phyloP scores from a whole-genome alignment of 768 basidiomycete genomes.

The Holtermanniella nyarrowii region DNA sequence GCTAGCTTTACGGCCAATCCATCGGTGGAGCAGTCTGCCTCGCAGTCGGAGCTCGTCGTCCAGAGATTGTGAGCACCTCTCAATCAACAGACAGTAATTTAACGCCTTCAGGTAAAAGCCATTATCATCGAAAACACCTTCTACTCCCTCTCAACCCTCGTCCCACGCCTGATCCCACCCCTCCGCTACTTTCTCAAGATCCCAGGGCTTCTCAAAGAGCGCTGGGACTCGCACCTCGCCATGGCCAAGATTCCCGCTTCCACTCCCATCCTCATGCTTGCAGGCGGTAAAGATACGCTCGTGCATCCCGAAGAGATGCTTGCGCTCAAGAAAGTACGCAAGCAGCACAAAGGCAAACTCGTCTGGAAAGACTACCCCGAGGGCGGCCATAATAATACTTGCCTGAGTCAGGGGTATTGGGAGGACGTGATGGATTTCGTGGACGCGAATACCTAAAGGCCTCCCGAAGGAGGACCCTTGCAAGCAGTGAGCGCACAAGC shows the following conservation, averaged over 20 bases:
- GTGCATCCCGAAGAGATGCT: slow-evolving; percentile 70
- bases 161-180: slow-evolving; percentile 68
- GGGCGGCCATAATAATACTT: slow-evolving; percentile 45
- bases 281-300: slow-evolving; percentile 60
- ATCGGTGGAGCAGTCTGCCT: slow-evolving; percentile 82
- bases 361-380: slow-evolving; percentile 39
- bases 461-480: no score
- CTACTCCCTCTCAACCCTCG: slow-evolving; percentile 65
- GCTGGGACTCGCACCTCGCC: slow-evolving; percentile 70
- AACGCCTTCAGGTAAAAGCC: slow-evolving; percentile 52
- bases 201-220: slow-evolving; percentile 61
- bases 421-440: slow-evolving; percentile 37
- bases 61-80: slow-evolving; percentile 50
- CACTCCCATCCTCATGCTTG: slow-evolving; percentile 68
- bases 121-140: slow-evolving; percentile 92
- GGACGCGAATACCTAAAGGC: no score
- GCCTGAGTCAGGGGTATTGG: slow-evolving; percentile 42
- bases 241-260: slow-evolving; percentile 44
- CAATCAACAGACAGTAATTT: neutral
- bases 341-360: slow-evolving; percentile 19
- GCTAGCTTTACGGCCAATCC: slow-evolving; percentile 52
- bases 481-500: no score
- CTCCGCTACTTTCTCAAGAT: slow-evolving; percentile 61
- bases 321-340: slow-evolving; percentile 27
- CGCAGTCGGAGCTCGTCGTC: slow-evolving; percentile 70